Evolutionary conservation across 352 stramenopile species (phyloP), one percentile per base, ranked within the genome.

Genomic region (Plasmopara muralis): DNA sequence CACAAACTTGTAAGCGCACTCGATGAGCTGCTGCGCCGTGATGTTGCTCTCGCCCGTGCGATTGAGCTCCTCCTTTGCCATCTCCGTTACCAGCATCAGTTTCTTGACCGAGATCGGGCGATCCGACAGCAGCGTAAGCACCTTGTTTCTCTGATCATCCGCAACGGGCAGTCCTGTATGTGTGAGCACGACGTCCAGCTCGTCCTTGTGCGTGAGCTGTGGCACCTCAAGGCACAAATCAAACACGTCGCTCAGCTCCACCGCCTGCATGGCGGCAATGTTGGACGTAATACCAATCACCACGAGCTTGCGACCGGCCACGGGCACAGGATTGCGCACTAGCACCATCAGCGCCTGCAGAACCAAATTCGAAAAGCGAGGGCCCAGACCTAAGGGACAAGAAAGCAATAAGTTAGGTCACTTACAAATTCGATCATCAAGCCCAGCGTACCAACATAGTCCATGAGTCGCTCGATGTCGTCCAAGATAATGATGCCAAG

Each of bases 401-500:
- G 8, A 34, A 45, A 31, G 18, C 28, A 47, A 5, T 47, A 30
- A 20, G 0, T 15, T 37, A 31, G 16, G 12, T 16, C 5, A 41
- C 7, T 6, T 13, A 35, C 25, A 43, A 44, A 51, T 42, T 28
- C 30, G 10, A 7, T 42, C 38, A 43, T 6, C 13, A 31, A 50
- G 9, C 13, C 13, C 33, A 50, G 73, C 77, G 50, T 57, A 87
- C 80, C 83, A 62, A 91, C 83, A 47, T 91, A 99, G 66, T 99
- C 97, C 68, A 99, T 98, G 37, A 99, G 83, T 14, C 97, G 90
- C 74, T 99, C 97, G 58, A 99, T 97, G 69, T 99, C 96, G 73
- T 99, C 97, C 41, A 99, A 89, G 54, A 99, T 96, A 71, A 99
- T 99, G 55, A 99, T 90, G 16, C 95, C 98, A 9, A 99, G 76